Conservation (phyloP, 2,329 filamentous ascomycete species). For the Lecanicillium sp. region DNA sequence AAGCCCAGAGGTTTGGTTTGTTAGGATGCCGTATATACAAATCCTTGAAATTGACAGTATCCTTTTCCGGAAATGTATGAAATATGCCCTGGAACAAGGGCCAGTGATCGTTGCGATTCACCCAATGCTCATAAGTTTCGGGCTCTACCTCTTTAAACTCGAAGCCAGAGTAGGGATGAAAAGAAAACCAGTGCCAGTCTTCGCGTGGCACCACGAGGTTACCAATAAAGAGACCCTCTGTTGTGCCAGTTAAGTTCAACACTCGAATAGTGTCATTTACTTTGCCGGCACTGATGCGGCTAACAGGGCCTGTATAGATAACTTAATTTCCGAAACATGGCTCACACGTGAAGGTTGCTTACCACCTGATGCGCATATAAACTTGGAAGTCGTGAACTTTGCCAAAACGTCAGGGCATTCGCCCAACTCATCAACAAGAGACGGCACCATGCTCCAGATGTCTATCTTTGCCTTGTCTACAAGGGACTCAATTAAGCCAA, state of each 20-base stretch:
- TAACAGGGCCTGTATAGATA: constrained; percentile 17
- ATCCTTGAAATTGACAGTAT: constrained; percentile 22
- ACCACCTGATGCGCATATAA: constrained; percentile 27
- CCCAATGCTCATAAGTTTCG: constrained; percentile 23
- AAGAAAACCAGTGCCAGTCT: constrained; percentile 24
- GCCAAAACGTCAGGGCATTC: constrained; percentile 20
- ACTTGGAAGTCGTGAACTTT: constrained; percentile 23
- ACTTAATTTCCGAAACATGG: neutral
- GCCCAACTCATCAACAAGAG: constrained; percentile 24
- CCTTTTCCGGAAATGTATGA: constrained; percentile 19
- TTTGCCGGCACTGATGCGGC: constrained; percentile 16
- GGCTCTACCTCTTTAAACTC: constrained; percentile 23
- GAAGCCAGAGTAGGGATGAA: constrained; percentile 25
- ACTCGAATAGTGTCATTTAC: constrained; percentile 23
- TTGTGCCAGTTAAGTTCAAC: constrained; percentile 24
- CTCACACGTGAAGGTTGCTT: neutral
- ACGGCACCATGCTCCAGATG: constrained; percentile 30
- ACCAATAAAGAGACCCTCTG: constrained; percentile 25
- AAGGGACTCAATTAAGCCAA: constrained; percentile 24
- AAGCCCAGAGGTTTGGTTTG: constrained; percentile 20
- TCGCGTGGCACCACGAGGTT: constrained; percentile 18
- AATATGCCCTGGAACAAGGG: constrained; percentile 23
- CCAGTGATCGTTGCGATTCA: constrained; percentile 21
- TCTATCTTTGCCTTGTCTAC: constrained; percentile 25
- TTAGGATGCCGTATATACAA: constrained; percentile 19